Conservation (phyloP, 2,329 filamentous ascomycete species). For the Talaromyces sp. region DNA sequence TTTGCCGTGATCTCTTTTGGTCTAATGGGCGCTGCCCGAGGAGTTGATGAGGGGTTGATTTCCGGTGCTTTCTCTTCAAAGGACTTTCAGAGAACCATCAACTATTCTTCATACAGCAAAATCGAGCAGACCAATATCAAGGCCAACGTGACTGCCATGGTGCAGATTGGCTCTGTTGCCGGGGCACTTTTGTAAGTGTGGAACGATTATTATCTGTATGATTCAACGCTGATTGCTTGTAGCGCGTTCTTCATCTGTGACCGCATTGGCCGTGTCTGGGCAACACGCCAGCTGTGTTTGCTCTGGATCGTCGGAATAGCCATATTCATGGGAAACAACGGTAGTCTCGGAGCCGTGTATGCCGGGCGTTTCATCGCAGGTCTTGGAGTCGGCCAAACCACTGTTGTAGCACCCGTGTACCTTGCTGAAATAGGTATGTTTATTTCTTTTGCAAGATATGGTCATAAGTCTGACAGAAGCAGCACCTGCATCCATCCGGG, state of each 20-base stretch:
- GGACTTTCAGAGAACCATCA: constrained; percentile 56
- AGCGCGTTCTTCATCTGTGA: constrained; percentile 48
- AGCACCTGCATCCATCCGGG: constrained; percentile 61
- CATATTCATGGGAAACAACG: constrained; percentile 39
- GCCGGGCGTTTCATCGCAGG: constrained; percentile 41
- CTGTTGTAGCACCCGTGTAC: constrained; percentile 56
- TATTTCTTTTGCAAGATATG: neutral
- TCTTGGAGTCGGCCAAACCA: constrained; percentile 38
- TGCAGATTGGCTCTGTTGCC: constrained; percentile 69
- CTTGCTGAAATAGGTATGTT: constrained; percentile 56
- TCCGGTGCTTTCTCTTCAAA: constrained; percentile 63
- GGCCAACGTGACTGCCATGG: constrained; percentile 74
- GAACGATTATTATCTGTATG: neutral
- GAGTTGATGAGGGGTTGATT: constrained; percentile 76
- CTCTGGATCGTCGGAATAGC: constrained; percentile 38
- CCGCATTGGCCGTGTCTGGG: constrained; percentile 39
- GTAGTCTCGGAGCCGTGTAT: constrained; percentile 35
- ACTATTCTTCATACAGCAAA: constrained; percentile 48
- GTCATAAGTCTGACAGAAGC: neutral
- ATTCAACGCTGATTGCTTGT: neutral
- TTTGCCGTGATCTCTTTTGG: constrained; percentile 69
- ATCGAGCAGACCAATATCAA: constrained; percentile 61
- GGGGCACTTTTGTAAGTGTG: constrained; percentile 56
- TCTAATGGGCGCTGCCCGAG: constrained; percentile 69
- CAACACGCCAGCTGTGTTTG: constrained; percentile 34